Base-by-base conservation (phyloP, 2,329 filamentous ascomycete species). In the Colletotrichum musae region DNA sequence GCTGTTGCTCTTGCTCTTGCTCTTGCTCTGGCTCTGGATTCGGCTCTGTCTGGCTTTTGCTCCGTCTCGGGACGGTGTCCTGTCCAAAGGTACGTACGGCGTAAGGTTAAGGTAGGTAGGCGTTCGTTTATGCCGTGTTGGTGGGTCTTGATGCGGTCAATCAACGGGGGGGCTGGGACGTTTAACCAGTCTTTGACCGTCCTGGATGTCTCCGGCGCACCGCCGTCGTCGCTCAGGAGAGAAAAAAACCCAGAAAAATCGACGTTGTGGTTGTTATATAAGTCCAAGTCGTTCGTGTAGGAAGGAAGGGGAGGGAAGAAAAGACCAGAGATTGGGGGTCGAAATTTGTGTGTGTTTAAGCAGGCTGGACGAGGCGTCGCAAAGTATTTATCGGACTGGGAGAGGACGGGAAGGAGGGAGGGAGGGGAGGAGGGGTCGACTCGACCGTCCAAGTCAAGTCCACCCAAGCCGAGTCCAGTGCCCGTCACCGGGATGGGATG, bases 21-120 rank as follows among this genome's bases (percentile, higher is more conserved):
- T 36, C 32, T 36, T 6, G 32, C 32, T 36, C 32, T 36, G 7
- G 32, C 32, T 36, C 32, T 36, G 9, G 32, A 7, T 36, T 10
- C 10, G 32, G 21, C 21, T 24, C 21, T 24, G 21, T 24, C 21
- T 43, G 41, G 48, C 47, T 60, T 32, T 45, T 13, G 60, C 56
- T 70, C 67, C 67, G 67, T 67, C 67, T 56, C 57, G 67, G 67
- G 51, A 62, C 63, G 67, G 57, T 45, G 57, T 45, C 61, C 61
- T 65, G 26, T 58, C n/a, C 51, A 39, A 36, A 32, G 21, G 48
- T 64, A 50, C 24, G 47, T 41, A 43, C 13, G 41, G 41, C 32
- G 32, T 36, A 10, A 36, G 32, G 32, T 36, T 43, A 43, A 43
- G 41, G 41, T 43, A 15, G 41, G 41, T 43, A 32, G 32, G 43